These are phyloP conservation scores for Hyaloscypha bicolor DNA, from an alignment of 495 filamentous ascomycete genomes.

Conservation along the genomic window DNA sequence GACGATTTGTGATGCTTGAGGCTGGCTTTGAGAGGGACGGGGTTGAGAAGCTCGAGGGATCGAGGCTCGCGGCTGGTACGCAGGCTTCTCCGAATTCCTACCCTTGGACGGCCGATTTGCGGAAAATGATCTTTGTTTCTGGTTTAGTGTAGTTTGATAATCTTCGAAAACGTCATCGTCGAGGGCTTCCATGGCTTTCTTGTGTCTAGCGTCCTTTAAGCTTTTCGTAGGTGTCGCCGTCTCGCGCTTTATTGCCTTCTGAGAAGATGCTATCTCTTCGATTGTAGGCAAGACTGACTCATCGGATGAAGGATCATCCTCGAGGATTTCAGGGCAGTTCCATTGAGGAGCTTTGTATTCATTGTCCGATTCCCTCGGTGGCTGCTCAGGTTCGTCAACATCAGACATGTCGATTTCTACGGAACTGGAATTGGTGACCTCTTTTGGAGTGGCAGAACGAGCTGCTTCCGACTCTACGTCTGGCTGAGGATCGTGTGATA, in stretches of 20 bases:
- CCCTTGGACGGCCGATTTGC: neutral
- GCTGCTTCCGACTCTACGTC: neutral
- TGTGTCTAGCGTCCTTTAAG: neutral
- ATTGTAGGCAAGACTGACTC: constrained; percentile 20
- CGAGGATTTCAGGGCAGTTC: neutral
- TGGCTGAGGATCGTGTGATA: neutral
- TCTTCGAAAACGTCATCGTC: constrained; percentile 16
- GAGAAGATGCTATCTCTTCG: constrained; percentile 19
- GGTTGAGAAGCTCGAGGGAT: constrained; percentile 9
- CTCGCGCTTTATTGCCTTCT: constrained; percentile 14
- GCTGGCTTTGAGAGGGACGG: constrained; percentile 7
- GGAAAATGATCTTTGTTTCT: neutral
- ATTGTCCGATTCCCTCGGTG: constrained; percentile 1
- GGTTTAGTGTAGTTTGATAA: constrained; percentile 5
- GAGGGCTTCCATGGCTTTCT: neutral
- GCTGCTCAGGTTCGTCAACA: constrained; percentile 18
- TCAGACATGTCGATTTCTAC: neutral
- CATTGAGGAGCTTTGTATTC: neutral
- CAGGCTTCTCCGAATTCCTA: constrained; percentile 1
- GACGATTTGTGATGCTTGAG: constrained; percentile 18
- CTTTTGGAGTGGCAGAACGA: neutral
- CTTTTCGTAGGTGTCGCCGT: constrained; percentile 6
- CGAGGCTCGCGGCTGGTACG: constrained; percentile 6
- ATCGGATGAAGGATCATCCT: constrained; percentile 27
- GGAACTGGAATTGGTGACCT: neutral